Percentiles rank a stretch among this genome's conserved stretches.
These are phyloP conservation scores for Pulveroboletus frians DNA, from an alignment of 768 basidiomycete species.

Conservation along the genomic window DNA sequence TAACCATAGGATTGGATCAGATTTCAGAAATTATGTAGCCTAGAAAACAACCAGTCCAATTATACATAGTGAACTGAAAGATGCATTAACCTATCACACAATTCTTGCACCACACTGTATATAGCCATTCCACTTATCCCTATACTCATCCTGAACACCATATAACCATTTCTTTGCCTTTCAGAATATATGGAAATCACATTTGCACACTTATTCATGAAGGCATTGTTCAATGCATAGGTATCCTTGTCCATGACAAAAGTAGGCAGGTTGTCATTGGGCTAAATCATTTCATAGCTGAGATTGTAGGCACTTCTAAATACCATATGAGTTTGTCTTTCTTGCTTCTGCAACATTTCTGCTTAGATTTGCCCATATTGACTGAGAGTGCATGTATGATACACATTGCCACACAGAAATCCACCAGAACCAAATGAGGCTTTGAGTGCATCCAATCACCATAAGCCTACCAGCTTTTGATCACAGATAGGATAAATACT, in stretches of 20 bases:
- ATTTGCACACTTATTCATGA: background rate
- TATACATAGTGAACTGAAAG: background rate
- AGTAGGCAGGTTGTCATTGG: no score
- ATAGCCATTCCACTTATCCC: constrained; percentile 3
- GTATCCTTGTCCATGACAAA: no score
- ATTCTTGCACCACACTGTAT: background rate
- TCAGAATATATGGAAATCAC: constrained; percentile 1
- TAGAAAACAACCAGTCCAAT: no score
- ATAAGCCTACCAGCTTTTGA: background rate
- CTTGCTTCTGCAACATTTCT: constrained; percentile 4
- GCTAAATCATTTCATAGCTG: constrained; percentile 5
- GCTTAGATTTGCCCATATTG: constrained; percentile 9
- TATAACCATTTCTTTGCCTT: constrained; percentile 3
- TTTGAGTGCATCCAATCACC: background rate
- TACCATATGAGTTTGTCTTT: constrained; percentile 4
- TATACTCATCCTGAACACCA: constrained; percentile 8
- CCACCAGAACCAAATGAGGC: constrained; percentile 9
- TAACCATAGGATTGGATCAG: no score
- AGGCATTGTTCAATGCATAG: constrained; percentile 5
- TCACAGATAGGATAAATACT: no score
- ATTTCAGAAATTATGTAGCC: no score
- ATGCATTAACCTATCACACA: background rate
- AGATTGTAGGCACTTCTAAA: constrained; percentile 17
- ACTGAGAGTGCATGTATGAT: constrained; percentile 7
- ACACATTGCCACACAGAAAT: background rate